Conservation (phyloP, 1,284 basidiomycete genomes). For the Anthracocystis walkeri region DNA sequence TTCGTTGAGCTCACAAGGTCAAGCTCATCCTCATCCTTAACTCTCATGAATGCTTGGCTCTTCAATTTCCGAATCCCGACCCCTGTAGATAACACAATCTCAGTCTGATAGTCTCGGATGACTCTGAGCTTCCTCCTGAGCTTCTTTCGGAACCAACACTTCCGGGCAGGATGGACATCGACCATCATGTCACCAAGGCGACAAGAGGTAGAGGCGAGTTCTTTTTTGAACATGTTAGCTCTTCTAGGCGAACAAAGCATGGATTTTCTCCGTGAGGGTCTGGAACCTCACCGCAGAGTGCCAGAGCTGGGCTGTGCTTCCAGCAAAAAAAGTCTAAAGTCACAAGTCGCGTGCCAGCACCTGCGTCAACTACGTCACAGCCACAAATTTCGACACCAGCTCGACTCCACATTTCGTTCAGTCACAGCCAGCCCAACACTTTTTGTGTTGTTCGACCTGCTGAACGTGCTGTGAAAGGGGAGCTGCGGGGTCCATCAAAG, state of each 20-base stretch:
- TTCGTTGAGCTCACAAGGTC: neutral
- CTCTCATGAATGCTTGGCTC: slow-evolving; percentile 1
- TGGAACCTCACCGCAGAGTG: neutral
- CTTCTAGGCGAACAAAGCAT: neutral
- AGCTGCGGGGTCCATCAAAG: too few species aligned
- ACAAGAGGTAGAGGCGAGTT: neutral
- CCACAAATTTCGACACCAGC: neutral
- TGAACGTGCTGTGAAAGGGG: slow-evolving; percentile 1
- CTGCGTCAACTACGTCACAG: slow-evolving; percentile 2
- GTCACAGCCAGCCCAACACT: slow-evolving; percentile 2
- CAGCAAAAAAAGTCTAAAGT: neutral
- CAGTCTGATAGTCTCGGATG: neutral
- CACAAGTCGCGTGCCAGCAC: slow-evolving; percentile 6
- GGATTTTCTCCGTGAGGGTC: neutral
- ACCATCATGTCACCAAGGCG: slow-evolving; percentile 1
- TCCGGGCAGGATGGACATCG: neutral
- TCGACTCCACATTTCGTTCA: neutral
- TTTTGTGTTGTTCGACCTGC: neutral
- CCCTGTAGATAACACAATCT: neutral
- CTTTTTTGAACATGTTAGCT: neutral
- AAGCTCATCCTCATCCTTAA: neutral
- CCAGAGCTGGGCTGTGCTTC: neutral
- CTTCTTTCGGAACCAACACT: neutral
- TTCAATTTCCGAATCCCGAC: neutral
- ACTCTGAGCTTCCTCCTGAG: neutral